Base-by-base conservation (phyloP, 306 rosid genomes). In the Lupinus albus region DNA sequence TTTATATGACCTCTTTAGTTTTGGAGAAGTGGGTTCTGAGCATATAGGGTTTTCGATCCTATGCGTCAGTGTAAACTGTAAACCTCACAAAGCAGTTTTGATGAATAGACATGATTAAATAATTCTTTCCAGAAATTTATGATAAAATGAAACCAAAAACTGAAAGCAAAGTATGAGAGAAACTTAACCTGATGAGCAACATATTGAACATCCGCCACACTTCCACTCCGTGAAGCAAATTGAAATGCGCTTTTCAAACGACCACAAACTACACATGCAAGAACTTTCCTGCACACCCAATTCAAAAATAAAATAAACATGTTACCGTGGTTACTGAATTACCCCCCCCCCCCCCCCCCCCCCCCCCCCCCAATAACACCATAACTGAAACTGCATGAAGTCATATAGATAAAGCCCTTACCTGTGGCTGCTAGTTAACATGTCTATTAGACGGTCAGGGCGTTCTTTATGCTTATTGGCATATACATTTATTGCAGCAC, bases 391-490 rank as follows among this genome's bases (percentile, higher is more conserved):
- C 11, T 68, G 68, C 53, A 71, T 6, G 47, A 33, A 60, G 55
- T 28, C 12, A 61, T 45, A 41, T 12, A 56, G 32, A 33, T 12
- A 51, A 68, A 67, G 15, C 11, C 64, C 53, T 66, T 72, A 92
- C 98, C 98, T 84, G 83, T 93, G 98, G 80, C 96, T 93, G 77
- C 98, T 93, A 49, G 93, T 88, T 78, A 93, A 75, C 98, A 93
- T 89, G 88, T 93, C 98, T 55, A 89, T 93, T 54, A 93, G 93
- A 82, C 98, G 96, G 63, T 89, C 96, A 21, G 98, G 95, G 53
- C 98, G 98, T 67, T 93, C 98, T 81, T 93, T 93, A 84, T 93
- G 98, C 79, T 86, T 93, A 61, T 93, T 93, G 71, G 98, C 98
- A 84, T 89, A 93, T 71, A 93, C 95, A 70, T 89, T 93, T 80